phyloP scores from a whole-genome alignment of 108 stramenopile species.

The Conticribra weissflogii region DNA sequence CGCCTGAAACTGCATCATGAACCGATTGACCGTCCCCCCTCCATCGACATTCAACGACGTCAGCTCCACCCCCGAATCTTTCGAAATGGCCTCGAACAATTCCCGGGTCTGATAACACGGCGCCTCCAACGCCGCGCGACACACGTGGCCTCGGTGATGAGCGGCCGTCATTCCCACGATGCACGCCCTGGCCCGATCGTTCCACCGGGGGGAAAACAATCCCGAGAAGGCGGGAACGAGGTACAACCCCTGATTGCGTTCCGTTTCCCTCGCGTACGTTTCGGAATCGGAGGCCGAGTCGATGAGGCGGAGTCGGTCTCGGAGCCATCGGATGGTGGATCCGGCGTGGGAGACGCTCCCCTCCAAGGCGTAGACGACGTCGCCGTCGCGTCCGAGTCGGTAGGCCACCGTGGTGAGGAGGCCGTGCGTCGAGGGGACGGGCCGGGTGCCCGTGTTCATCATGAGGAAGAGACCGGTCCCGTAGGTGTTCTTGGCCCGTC shows the following conservation, averaged over 20 bases:
- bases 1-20: constrained; percentile 97
- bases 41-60: constrained; percentile 93
- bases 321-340: constrained; percentile 94
- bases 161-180: constrained; percentile 93
- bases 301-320: constrained; percentile 93
- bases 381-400: constrained; percentile 63
- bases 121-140: constrained; percentile 95
- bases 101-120: constrained; percentile 91
- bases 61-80: constrained; percentile 74
- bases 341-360: constrained; percentile 95
- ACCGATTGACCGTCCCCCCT: constrained; percentile 87
- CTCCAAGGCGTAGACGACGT: constrained; percentile 94
- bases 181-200: constrained; percentile 90
- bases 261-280: constrained; percentile 66
- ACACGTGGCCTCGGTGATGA: constrained; percentile 89
- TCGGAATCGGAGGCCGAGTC: constrained; percentile 85
- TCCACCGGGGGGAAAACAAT: constrained; percentile 97
- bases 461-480: constrained; percentile 98
- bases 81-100: constrained; percentile 91
- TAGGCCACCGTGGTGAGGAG: constrained; percentile 97
- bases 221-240: constrained; percentile 98
- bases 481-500: constrained; percentile 96
- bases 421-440: constrained; percentile 76
- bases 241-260: constrained; percentile 90
- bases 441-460: constrained; percentile 93